Evolutionary conservation across 2,329 filamentous ascomycete species (phyloP).

Genomic region (Penicillium hordei): DNA sequence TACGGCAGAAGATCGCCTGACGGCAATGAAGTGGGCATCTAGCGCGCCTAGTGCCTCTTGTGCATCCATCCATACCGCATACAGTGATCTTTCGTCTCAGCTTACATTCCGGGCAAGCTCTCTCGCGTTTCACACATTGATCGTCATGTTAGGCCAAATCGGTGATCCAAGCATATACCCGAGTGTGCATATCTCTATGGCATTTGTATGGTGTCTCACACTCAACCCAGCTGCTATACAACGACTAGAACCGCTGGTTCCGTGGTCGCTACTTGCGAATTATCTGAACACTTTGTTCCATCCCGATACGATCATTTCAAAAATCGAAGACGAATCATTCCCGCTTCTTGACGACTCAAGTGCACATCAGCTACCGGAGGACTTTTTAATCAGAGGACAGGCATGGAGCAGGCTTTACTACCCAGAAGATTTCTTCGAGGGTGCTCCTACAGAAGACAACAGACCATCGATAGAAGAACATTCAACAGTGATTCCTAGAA

Average conservation of each 20-base stretch:
- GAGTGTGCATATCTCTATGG: slow-evolving; percentile 55
- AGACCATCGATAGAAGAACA: slow-evolving; percentile 54
- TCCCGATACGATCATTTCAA: slow-evolving; percentile 35
- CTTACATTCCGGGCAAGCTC: slow-evolving; percentile 40
- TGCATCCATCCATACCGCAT: slow-evolving; percentile 2
- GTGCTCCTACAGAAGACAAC: slow-evolving; percentile 54
- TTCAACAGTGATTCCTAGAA: slow-evolving; percentile 50
- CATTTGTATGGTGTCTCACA: slow-evolving; percentile 51
- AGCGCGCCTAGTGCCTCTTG: background rate
- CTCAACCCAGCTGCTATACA: slow-evolving; percentile 39
- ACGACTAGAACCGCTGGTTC: slow-evolving; percentile 46
- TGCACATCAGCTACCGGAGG: slow-evolving; percentile 56
- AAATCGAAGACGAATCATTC: slow-evolving; percentile 44
- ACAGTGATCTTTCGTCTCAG: slow-evolving; percentile 19
- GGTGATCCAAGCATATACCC: slow-evolving; percentile 55
- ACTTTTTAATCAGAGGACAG: slow-evolving; percentile 58
- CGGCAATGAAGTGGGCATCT: slow-evolving; percentile 24
- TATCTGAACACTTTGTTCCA: slow-evolving; percentile 57
- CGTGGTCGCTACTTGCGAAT: slow-evolving; percentile 51
- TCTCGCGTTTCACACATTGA: slow-evolving; percentile 46
- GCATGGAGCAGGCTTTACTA: slow-evolving; percentile 54
- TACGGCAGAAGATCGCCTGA: slow-evolving; percentile 9
- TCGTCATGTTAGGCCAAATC: slow-evolving; percentile 47
- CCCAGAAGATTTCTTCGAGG: slow-evolving; percentile 52
- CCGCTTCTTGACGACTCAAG: slow-evolving; percentile 42